Base-by-base conservation (phyloP, 331 rosid genomes). In the Spiraea crenata region DNA sequence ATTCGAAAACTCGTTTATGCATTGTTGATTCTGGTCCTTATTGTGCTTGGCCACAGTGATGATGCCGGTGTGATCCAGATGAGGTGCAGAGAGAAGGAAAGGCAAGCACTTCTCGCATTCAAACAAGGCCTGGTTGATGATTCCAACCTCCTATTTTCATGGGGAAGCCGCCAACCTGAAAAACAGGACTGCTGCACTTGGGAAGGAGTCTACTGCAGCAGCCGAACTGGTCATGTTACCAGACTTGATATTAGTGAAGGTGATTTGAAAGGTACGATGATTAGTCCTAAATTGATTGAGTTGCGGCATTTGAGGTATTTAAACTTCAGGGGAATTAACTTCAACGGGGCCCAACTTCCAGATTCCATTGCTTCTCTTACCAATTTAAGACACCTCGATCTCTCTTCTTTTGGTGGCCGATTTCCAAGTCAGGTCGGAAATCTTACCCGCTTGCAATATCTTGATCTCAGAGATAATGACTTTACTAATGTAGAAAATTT, bases 181-280 rank as follows among this genome's bases (percentile, higher is more conserved):
- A 15, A n/a, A 82, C 83, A 86, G 31, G 31, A 25, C 31, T 25
- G 31, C 31, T 25, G 31, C 31, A 25, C 31, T 25, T 25, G 31
- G 31, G 34, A 38, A 19, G 84, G 83, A 16, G 34, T 82, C 50
- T 41, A 2, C 2, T 76, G 86, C 15, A 57, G 6, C 72, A 55
- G 66, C 49, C 0, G 0, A 4, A 44, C 74, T 1, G 68, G 73
- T 0, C 84, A 45, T 73, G 54, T 78, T 45, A 7, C 57, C 14
- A 46, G 16, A 48, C 76, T 79, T n/a, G 79, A 76, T 56, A 74
- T 84, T 16, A 44, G 2, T 62, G 64, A 7, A 42, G 5, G 8
- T 65, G 55, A 55, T 38, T 41, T 73, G 13, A 14, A 0, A 20
- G 78, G 72, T 65, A 56, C 7, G 35, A 54, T 54, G 40, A 31